A percentile compares a stretch with the other conserved stretches of the same genome.
Conservation (phyloP, 2,329 filamentous ascomycete genomes). For the Fusarium secorum region DNA sequence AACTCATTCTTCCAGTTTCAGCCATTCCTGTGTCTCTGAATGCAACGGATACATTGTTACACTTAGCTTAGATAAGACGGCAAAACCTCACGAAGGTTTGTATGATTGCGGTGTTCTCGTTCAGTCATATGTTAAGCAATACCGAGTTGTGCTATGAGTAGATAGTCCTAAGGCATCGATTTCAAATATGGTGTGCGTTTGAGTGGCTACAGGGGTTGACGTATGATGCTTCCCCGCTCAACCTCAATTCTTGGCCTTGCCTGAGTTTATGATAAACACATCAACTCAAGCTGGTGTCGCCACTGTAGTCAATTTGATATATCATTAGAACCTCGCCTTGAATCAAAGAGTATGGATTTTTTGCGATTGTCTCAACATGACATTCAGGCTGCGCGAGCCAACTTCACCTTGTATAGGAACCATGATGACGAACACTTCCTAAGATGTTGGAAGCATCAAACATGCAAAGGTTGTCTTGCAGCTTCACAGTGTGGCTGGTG, state of each 20-base stretch:
- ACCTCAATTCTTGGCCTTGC: background rate
- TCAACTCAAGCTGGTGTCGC: background rate
- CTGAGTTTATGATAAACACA: background rate
- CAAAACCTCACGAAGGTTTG: background rate
- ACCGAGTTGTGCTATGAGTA: background rate
- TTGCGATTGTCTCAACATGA: conserved; percentile 5
- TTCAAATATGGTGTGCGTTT: background rate
- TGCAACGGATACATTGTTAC: background rate
- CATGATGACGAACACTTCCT: conserved; percentile 51
- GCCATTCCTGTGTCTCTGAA: background rate
- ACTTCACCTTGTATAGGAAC: conserved; percentile 43
- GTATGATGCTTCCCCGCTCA: conserved; percentile 28
- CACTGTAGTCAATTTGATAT: background rate
- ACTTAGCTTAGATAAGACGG: background rate
- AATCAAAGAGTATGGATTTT: conserved; percentile 17
- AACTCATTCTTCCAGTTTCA: conserved; percentile 7
- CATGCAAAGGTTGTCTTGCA: conserved; percentile 57
- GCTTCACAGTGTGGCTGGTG: conserved; percentile 60
- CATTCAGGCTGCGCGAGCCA: conserved; percentile 34
- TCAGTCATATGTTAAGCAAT: background rate
- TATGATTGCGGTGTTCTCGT: background rate
- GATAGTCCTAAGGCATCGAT: background rate
- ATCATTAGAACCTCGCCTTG: background rate
- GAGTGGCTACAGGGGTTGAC: conserved; percentile 16
- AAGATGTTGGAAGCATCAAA: conserved; percentile 61